Evolutionary conservation across 2,329 filamentous ascomycete species (phyloP), one percentile per base, ranked within the genome.

Genomic region (Colletotrichum abscissum): DNA sequence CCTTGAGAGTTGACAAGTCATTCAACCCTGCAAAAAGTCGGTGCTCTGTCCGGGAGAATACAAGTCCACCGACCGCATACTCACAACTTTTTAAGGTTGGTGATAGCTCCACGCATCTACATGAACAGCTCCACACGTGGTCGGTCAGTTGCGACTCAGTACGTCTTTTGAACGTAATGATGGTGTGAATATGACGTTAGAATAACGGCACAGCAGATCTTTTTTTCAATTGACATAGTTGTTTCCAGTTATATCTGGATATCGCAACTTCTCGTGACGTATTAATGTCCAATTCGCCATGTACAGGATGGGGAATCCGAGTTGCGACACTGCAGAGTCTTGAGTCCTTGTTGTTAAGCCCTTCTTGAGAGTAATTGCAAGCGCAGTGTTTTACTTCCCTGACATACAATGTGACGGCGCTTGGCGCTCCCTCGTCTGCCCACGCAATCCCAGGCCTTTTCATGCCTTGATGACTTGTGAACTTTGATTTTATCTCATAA

Each of bases 31-130:
- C 33, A 33, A 58, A 58, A 22, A 49, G 19, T 54, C 55, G 64
- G 30, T 54, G 62, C 63, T 68, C 46, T 58, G 35, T 58, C 54
- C 35, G 24, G n/a, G 30, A 38, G 35, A 30, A 46, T 63, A 49
- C 49, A 68, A 33, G 26, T 38, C 38, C 35, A 56, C 28, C 24
- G 46, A 33, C 49, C 64, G 54, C 22, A 35, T 49, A 35, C 33
- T 35, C 33, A 46, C 33, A 24, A 55, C 26, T 56, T 56, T 69
- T 64, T 64, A 42, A 69, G 46, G 69, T 69, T 68, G 54, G n/a
- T n/a, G 54, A 59, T 56, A 59, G 33, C 54, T 24, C 65, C 54
- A 42, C 57, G 56, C 28, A 63, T 63, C 52, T 35, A 30, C 35
- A 30, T 46, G 38, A 59, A 38, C n/a, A 33, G 42, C 33, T 35